Conservation (phyloP, 129 eudicot species). For the Gnaphalium uliginosum region DNA sequence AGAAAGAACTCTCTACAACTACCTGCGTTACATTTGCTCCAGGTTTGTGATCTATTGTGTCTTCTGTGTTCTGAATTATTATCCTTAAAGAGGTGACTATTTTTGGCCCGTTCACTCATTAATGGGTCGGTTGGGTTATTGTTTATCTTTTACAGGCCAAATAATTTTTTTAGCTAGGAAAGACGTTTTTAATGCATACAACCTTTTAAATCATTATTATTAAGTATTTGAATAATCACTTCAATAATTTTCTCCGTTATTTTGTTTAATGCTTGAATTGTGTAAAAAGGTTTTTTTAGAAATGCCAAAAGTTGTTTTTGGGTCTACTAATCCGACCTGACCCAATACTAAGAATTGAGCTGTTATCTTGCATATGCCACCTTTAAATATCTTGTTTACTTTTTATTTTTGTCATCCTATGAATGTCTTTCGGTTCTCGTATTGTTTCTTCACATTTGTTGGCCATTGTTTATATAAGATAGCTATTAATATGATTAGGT, state of each 20-base stretch:
- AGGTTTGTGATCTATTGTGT: constrained; percentile 43
- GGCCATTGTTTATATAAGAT: background rate
- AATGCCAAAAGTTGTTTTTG: too few species aligned
- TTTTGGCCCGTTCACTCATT: background rate
- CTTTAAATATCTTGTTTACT: too few species aligned
- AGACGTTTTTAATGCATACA: background rate
- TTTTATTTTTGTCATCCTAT: background rate
- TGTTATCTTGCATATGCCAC: too few species aligned
- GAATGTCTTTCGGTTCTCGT: background rate
- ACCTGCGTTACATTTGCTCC: constrained; percentile 97
- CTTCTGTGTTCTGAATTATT: background rate
- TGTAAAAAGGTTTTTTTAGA: too few species aligned
- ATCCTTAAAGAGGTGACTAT: background rate
- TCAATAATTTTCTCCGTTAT: too few species aligned
- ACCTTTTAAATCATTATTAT: too few species aligned
- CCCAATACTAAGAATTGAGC: too few species aligned
- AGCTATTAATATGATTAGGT: constrained; percentile 43
- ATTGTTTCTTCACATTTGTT: background rate
- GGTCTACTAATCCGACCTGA: too few species aligned
- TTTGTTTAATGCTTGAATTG: too few species aligned
- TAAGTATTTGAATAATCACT: too few species aligned
- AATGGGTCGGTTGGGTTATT: too few species aligned
- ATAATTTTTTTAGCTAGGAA: background rate
- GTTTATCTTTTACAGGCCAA: too few species aligned
- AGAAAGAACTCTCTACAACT: constrained; percentile 66